Evolutionary conservation across 495 filamentous ascomycete species (phyloP).

Genomic region (Venustampulla echinocandica): DNA sequence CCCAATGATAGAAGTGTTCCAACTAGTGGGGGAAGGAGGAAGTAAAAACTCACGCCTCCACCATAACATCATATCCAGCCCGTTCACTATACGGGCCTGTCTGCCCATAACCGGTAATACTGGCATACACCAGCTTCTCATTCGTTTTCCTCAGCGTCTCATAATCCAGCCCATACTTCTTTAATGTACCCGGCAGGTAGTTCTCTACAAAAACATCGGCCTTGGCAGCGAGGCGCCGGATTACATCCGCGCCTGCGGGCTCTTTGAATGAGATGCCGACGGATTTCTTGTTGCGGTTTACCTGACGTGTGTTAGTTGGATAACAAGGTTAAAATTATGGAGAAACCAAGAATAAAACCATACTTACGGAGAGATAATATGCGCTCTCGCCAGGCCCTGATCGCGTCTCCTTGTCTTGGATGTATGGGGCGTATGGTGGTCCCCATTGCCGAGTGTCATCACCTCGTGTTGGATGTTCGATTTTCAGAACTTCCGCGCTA

Average conservation of each 20-base stretch:
- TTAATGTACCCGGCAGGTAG: slow-evolving; percentile 78
- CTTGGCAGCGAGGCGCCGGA: slow-evolving; percentile 70
- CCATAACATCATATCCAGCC: slow-evolving; percentile 97
- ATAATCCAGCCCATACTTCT: slow-evolving; percentile 84
- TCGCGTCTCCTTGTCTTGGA: slow-evolving; percentile 30
- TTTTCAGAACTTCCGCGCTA: slow-evolving; percentile 89
- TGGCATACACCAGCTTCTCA: slow-evolving; percentile 56
- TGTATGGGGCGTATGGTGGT: slow-evolving; percentile 77
- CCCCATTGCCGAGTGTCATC: slow-evolving; percentile 95
- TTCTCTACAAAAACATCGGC: slow-evolving; percentile 94
- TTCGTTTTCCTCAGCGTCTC: slow-evolving; percentile 67
- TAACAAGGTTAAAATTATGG: background rate
- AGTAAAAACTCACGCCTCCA: slow-evolving; percentile 52
- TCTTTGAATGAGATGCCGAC: slow-evolving; percentile 81
- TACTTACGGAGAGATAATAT: slow-evolving; percentile 71
- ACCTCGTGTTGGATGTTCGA: slow-evolving; percentile 82
- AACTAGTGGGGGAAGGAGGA: too few relatives aligned
- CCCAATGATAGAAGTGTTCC: too few relatives aligned
- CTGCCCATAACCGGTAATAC: slow-evolving; percentile 64
- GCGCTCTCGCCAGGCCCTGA: slow-evolving; percentile 77
- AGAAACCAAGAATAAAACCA: too few relatives aligned
- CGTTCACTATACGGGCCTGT: slow-evolving; percentile 81
- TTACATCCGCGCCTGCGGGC: slow-evolving; percentile 68
- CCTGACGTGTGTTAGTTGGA: slow-evolving; percentile 29
- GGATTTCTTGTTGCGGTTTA: slow-evolving; percentile 94